Evolutionary conservation across 345 rosid species (phyloP).

Genomic region (Brassica rapa): DNA sequence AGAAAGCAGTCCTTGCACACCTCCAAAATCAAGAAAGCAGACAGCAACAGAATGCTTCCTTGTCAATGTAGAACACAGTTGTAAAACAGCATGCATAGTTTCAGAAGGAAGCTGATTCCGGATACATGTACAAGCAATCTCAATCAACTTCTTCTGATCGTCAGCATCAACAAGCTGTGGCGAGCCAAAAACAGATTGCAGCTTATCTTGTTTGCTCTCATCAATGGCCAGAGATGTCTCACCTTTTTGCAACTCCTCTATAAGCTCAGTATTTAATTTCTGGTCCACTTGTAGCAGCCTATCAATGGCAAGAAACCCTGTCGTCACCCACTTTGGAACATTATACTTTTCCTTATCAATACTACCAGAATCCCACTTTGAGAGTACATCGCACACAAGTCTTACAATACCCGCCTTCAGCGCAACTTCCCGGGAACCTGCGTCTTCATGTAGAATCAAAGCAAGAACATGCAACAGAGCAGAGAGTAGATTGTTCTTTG

Average conservation of each 20-base stretch:
- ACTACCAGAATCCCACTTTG: constrained; percentile 68
- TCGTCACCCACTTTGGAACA: constrained; percentile 92
- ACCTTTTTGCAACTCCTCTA: constrained; percentile 68
- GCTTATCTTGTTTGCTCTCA: constrained; percentile 68
- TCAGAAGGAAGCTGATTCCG: constrained; percentile 79
- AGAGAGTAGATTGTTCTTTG: constrained; percentile 57
- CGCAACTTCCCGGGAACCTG: constrained; percentile 79
- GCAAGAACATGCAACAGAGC: constrained; percentile 88
- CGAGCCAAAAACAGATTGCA: constrained; percentile 59
- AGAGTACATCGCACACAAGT: constrained; percentile 68
- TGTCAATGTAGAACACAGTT: constrained; percentile 84
- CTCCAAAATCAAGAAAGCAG: constrained; percentile 83
- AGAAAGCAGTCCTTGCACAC: constrained; percentile 73
- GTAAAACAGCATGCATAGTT: constrained; percentile 90
- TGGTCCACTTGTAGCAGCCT: constrained; percentile 83
- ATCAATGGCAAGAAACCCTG: constrained; percentile 93
- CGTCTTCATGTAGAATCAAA: constrained; percentile 87
- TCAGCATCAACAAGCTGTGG: constrained; percentile 53
- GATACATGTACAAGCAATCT: constrained; percentile 85
- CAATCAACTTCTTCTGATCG: constrained; percentile 78
- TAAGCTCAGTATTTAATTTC: constrained; percentile 69
- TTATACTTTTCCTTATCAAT: constrained; percentile 50
- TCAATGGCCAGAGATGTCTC: constrained; percentile 51
- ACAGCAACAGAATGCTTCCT: constrained; percentile 78
- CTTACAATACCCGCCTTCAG: constrained; percentile 71